These are phyloP conservation scores for carrot (Daucus carota) DNA, from an alignment of 129 eudicot species.

Conservation along the genomic window DH1_v3.0 NC_030385.2:1216501-1217000, in stretches of 20 bases:
- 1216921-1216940: too few species aligned
- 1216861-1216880: background rate
- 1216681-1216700: background rate
- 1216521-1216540: too few species aligned
- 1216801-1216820: background rate
- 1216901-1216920: too few species aligned
- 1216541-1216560: background rate
- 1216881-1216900: constrained; percentile 3
- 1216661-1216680: background rate
- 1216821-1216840: background rate
- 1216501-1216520: too few species aligned
- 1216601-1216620: background rate
- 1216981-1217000: too few species aligned
- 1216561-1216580: background rate
- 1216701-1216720: background rate
- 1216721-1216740: background rate
- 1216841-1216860: background rate
- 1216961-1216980: too few species aligned
- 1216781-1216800: constrained; percentile 12
- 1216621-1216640: background rate
- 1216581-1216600: background rate
- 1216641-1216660: background rate
- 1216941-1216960: too few species aligned
- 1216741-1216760: constrained; percentile 12
- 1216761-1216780: constrained; percentile 13